Conservation (phyloP, 768 basidiomycete species). For the Leucogyrophana mollusca region DNA sequence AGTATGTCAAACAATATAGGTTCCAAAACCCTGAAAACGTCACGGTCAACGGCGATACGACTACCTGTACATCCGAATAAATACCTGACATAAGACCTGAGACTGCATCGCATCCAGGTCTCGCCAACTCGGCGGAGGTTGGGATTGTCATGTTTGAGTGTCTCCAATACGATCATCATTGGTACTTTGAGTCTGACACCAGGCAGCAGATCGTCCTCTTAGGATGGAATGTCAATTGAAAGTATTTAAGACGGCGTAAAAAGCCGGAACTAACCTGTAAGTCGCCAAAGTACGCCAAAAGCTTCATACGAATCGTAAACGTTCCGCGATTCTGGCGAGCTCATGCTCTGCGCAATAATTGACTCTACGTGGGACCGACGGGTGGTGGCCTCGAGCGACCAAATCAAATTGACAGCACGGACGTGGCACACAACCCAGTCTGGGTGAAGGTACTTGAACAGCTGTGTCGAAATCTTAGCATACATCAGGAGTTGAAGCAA, state of each 20-base stretch:
- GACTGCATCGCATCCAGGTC: constrained; percentile 95
- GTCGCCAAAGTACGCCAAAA: constrained; percentile 90
- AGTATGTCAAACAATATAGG: constrained; percentile 79
- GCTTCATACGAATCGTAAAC: constrained; percentile 71
- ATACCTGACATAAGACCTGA: constrained; percentile 89
- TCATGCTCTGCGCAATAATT: constrained; percentile 72
- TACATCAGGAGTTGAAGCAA: not conserved
- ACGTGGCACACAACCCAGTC: constrained; percentile 72
- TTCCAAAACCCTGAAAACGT: constrained; percentile 73
- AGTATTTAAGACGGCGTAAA: too few relatives aligned
- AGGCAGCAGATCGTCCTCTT: constrained; percentile 80
- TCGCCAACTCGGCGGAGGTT: constrained; percentile 77
- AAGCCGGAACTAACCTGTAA: constrained; percentile 57
- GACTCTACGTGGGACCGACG: constrained; percentile 70
- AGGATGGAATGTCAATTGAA: constrained; percentile 7
- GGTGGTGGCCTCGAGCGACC: constrained; percentile 65
- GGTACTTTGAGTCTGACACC: constrained; percentile 84
- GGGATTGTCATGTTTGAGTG: constrained; percentile 75
- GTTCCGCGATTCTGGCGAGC: constrained; percentile 45
- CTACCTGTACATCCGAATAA: constrained; percentile 9
- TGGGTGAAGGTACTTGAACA: constrained; percentile 72
- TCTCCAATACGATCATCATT: constrained; percentile 85
- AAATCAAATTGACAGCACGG: constrained; percentile 78
- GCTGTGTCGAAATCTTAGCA: constrained; percentile 35
- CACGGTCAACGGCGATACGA: constrained; percentile 5